A percentile compares a stretch with the other conserved stretches of the same genome.
These are phyloP conservation scores for Cryptosporidium sp. DNA, from an alignment of 169 alveolate genomes.

Conservation along the genomic window DNA sequence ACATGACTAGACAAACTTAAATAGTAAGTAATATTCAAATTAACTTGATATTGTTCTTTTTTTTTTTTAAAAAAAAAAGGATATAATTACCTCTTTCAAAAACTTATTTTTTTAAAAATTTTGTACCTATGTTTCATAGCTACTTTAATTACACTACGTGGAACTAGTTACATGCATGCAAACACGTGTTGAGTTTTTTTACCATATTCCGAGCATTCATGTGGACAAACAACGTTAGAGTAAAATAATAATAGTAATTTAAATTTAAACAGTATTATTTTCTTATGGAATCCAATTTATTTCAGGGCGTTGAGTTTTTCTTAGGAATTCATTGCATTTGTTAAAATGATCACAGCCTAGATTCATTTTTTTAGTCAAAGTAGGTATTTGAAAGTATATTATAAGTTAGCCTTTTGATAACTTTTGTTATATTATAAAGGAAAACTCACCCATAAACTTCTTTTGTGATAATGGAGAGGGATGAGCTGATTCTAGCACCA, in stretches of 20 bases:
- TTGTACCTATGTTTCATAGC: background rate
- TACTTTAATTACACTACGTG: background rate
- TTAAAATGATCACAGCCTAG: constrained; percentile 87
- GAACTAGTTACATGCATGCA: background rate
- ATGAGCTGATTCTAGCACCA: constrained; percentile 94
- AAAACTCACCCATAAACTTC: constrained; percentile 37
- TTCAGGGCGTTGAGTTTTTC: constrained; percentile 47
- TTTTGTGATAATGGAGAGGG: constrained; percentile 96
- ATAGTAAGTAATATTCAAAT: constrained; percentile 20
- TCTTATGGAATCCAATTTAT: constrained; percentile 42
- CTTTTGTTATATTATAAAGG: background rate
- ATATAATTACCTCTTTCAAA: background rate
- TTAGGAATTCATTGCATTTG: constrained; percentile 85
- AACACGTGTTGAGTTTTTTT: background rate
- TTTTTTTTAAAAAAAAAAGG: too few species aligned
- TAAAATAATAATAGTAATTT: background rate
- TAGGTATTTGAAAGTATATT: background rate
- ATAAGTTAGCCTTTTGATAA: background rate
- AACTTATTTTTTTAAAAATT: too few species aligned
- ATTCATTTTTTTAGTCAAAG: background rate
- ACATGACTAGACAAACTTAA: constrained; percentile 35
- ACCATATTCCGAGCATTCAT: background rate
- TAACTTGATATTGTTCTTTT: background rate
- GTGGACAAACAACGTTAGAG: constrained; percentile 7
- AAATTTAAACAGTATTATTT: background rate